These are phyloP conservation scores for Phytophthora pseudosyringae DNA, from an alignment of 352 stramenopile species.

Conservation along the genomic window DNA sequence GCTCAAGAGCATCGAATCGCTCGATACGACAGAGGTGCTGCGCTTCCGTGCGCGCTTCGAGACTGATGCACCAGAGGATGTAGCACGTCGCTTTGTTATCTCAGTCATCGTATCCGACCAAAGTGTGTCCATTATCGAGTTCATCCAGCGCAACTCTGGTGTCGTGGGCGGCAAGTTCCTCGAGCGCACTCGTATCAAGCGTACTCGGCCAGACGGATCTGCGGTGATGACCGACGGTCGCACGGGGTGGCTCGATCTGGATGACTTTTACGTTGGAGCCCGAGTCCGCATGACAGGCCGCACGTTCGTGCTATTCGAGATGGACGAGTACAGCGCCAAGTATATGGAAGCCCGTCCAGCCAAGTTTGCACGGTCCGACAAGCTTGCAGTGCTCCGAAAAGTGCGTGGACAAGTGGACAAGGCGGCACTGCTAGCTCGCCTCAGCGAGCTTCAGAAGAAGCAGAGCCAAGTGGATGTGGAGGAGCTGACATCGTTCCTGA, in stretches of 20 bases:
- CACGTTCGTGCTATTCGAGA: slow-evolving; percentile 78
- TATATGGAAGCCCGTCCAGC: slow-evolving; percentile 76
- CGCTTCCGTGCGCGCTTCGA: slow-evolving; percentile 79
- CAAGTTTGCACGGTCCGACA: slow-evolving; percentile 75
- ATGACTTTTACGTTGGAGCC: slow-evolving; percentile 84
- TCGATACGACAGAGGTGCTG: slow-evolving; percentile 79
- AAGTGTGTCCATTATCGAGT: slow-evolving; percentile 81
- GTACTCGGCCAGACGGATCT: slow-evolving; percentile 34
- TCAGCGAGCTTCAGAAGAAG: slow-evolving; percentile 42
- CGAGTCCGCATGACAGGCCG: slow-evolving; percentile 68
- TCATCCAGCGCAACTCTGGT: slow-evolving; percentile 76
- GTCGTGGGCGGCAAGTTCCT: slow-evolving; percentile 81
- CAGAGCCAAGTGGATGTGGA: slow-evolving; percentile 49
- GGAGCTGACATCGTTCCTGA: slow-evolving; percentile 56
- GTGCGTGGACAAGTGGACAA: slow-evolving; percentile 55
- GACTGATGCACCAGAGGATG: slow-evolving; percentile 69
- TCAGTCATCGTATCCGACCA: slow-evolving; percentile 78
- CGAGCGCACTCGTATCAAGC: slow-evolving; percentile 74
- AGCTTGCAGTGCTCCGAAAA: slow-evolving; percentile 66
- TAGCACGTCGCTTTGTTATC: slow-evolving; percentile 79
- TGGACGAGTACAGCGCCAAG: slow-evolving; percentile 87
- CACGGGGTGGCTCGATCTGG: slow-evolving; percentile 49
- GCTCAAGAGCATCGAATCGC: slow-evolving; percentile 86
- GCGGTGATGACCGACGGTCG: slow-evolving; percentile 39
- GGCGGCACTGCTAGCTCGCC: slow-evolving; percentile 21